Conservation (phyloP, 73 alveolate species). For the Effrenium voratum region DNA sequence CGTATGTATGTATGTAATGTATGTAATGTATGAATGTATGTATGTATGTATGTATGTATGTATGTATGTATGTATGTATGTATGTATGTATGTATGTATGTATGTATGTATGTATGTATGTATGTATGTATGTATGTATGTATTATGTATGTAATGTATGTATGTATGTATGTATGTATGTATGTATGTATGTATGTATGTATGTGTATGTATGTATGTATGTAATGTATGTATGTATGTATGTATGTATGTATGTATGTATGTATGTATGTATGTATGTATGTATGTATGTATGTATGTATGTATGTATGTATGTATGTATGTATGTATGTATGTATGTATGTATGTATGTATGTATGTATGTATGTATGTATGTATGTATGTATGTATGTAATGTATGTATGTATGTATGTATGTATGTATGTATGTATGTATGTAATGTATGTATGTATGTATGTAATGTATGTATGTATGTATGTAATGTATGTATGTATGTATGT, state of each 20-base stretch:
- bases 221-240: background rate
- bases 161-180: background rate
- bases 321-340: too few species aligned
- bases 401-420: background rate
- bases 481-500: background rate
- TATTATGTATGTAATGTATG: background rate
- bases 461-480: background rate
- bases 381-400: too few species aligned
- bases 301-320: background rate
- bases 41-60: background rate
- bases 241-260: background rate
- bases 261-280: too few species aligned
- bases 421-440: too few species aligned
- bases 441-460: background rate
- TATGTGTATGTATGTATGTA: too few species aligned
- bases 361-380: too few species aligned
- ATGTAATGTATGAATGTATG: background rate
- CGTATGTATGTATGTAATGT: background rate
- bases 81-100: too few species aligned
- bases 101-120: background rate
- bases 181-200: background rate
- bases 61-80: background rate
- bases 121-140: too few species aligned
- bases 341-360: too few species aligned
- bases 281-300: background rate